These are phyloP conservation scores for Schizothecium vesticola DNA, from an alignment of 495 filamentous ascomycete genomes.

Conservation along the genomic window DNA sequence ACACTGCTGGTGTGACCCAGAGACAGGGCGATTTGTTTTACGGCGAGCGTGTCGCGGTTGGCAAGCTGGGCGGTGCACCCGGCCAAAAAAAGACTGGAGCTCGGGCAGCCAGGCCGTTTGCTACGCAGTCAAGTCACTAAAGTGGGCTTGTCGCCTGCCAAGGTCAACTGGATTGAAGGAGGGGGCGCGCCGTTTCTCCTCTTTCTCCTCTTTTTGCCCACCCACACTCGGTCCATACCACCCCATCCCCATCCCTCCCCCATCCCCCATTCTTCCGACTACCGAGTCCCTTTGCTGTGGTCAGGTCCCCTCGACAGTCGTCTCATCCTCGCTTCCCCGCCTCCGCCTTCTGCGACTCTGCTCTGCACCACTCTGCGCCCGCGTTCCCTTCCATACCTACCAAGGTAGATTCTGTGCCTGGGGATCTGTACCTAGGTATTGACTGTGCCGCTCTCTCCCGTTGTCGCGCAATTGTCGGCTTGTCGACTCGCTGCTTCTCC, in stretches of 20 bases:
- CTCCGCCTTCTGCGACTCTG: constrained; percentile 18
- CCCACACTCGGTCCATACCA: not conserved
- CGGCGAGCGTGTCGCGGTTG: not conserved
- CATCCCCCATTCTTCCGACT: constrained; percentile 17
- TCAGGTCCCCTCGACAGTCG: not conserved
- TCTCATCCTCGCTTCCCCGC: constrained; percentile 20
- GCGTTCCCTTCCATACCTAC: not conserved
- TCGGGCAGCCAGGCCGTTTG: not conserved
- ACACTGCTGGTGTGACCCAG: not conserved
- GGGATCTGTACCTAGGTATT: not conserved
- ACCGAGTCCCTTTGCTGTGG: constrained; percentile 17
- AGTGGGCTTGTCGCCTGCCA: not conserved
- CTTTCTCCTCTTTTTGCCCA: constrained; percentile 17
- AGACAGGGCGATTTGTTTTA: not conserved
- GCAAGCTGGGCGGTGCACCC: not conserved
- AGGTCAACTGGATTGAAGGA: not conserved
- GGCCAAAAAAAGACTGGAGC: not conserved
- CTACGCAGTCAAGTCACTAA: not conserved
- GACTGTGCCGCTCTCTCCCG: too few species aligned
- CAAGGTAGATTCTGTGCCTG: not conserved
- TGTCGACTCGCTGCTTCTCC: constrained; percentile 17
- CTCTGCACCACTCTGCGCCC: not conserved
- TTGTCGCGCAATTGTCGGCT: not conserved
- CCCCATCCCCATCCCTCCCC: not conserved
- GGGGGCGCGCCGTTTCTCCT: constrained; percentile 10